These are phyloP conservation scores for Protea cynaroides DNA, from an alignment of 164 flowering plant genomes.

Conservation along the genomic window DNA sequence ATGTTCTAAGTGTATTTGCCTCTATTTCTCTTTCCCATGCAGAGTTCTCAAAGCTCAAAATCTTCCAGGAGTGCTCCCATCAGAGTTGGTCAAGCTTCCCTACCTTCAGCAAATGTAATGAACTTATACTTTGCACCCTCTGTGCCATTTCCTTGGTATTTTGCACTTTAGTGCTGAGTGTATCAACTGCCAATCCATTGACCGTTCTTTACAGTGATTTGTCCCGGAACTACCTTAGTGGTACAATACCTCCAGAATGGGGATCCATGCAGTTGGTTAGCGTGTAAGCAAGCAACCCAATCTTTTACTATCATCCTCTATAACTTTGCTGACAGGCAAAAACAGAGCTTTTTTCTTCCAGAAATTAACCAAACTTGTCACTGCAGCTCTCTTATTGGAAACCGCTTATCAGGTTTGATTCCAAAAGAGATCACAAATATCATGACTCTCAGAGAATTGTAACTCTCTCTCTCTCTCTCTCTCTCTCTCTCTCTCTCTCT, in stretches of 20 bases:
- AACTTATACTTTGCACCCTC: not conserved
- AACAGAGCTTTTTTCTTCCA: not conserved
- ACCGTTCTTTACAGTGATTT: constrained; percentile 46
- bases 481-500: not conserved
- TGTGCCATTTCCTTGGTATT: not conserved
- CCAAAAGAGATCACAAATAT: constrained; percentile 38
- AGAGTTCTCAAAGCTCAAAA: constrained; percentile 44
- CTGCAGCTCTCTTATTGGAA: constrained; percentile 54
- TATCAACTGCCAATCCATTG: not conserved
- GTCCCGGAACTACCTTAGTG: constrained; percentile 58
- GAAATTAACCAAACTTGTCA: not conserved
- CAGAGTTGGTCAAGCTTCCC: constrained; percentile 52
- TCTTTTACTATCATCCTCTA: not conserved
- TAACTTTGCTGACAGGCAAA: not conserved
- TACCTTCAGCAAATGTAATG: constrained; percentile 54
- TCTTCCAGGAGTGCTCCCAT: constrained; percentile 68
- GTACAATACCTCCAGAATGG: constrained; percentile 73
- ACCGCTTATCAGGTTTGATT: constrained; percentile 49
- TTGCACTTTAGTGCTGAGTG: not conserved
- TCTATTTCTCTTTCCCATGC: constrained; percentile 2
- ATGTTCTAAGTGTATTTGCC: too few relatives aligned
- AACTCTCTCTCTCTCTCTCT: not conserved
- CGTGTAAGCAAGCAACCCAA: constrained; percentile 39
- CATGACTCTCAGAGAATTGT: constrained; percentile 18
- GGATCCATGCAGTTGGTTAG: constrained; percentile 36